Base-by-base conservation (phyloP, 2,329 filamentous ascomycete genomes). In the Epicoccum nigrum region DNA sequence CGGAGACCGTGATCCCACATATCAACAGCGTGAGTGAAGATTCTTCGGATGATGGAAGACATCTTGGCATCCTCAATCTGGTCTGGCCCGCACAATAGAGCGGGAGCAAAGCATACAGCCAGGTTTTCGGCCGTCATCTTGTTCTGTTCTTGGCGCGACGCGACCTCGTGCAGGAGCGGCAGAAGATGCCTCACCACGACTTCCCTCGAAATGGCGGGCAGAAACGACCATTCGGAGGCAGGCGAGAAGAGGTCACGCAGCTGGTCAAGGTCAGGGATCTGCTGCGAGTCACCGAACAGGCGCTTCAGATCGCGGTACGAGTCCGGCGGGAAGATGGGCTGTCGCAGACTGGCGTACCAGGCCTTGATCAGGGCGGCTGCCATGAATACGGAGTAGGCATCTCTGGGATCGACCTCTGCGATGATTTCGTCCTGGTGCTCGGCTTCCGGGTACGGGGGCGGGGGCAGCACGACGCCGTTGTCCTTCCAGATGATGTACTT, bases 81-180 rank as follows among this genome's bases (percentile, higher is more conserved):
- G 62, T 84, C 78, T 3, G 79, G 76, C 0, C 81, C 80, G 55
- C 77, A 76, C 11, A 83, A 62, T 4, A 84, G 65, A 31, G 78
- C 76, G 30, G 81, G 81, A 2, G 79, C 78, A 60, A 83, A 79
- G 59, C 80, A 82, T 6, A 83, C 79, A 12, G 80, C 77, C 28
- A 84, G 60, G 40, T 83, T 83, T 38, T 78, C 77, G 0, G 80
- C 64, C 3, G 72, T 79, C 81, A 84, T 84, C 58, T 81, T 82
- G 68, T 83, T 84, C 39, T 74, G 56, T n/a, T 76, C 64, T 41
- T 77, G 69, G 25, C 77, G 72, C 19, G 69, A 68, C 7, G 80
- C 71, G 4, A 83, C 75, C 1, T 70, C 65, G 17, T 75, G 74
- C 1, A 83, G 69, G n/a, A 83, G 62, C 1, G 81, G 81, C 8